Evolutionary conservation across 2,329 filamentous ascomycete genomes (phyloP).

Genomic region (Nothophaeocryptopus gaeumannii): DNA sequence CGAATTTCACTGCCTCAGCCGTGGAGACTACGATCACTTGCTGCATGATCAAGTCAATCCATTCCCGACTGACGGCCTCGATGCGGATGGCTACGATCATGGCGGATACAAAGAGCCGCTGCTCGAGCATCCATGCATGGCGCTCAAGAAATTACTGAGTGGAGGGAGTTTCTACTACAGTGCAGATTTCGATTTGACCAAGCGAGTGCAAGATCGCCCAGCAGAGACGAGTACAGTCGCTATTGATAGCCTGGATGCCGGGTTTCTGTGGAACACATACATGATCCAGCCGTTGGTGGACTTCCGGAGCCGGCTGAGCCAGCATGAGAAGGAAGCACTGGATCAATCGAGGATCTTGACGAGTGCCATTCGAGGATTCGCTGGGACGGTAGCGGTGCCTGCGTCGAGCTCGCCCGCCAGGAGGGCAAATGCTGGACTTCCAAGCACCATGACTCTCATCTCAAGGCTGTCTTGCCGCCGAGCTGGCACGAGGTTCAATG

Average conservation of each 20-base stretch:
- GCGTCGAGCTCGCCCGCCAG: conserved; percentile 70
- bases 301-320: conserved; percentile 78
- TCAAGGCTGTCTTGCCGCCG: conserved; percentile 86
- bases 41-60: conserved; percentile 57
- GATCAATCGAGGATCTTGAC: conserved; percentile 86
- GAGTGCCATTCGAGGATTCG: conserved; percentile 91
- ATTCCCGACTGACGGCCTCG: conserved; percentile 53
- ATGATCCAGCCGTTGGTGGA: conserved; percentile 93
- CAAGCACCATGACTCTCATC: conserved; percentile 82
- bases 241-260: conserved; percentile 87
- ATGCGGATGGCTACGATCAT: conserved; percentile 54
- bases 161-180: conserved; percentile 98
- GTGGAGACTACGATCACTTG: conserved; percentile 78
- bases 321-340: conserved; percentile 71
- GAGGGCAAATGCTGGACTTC: conserved; percentile 64
- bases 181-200: conserved; percentile 95
- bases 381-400: conserved; percentile 80
- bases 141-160: conserved; percentile 85
- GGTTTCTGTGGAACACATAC: conserved; percentile 96
- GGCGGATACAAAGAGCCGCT: conserved; percentile 63
- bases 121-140: conserved; percentile 83
- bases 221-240: conserved; percentile 65
- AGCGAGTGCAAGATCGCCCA: conserved; percentile 79
- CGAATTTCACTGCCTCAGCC: conserved; percentile 89
- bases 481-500: conserved; percentile 93